Conservation (phyloP, 2,329 filamentous ascomycete species). For the Calonectria pauciramosa region DNA sequence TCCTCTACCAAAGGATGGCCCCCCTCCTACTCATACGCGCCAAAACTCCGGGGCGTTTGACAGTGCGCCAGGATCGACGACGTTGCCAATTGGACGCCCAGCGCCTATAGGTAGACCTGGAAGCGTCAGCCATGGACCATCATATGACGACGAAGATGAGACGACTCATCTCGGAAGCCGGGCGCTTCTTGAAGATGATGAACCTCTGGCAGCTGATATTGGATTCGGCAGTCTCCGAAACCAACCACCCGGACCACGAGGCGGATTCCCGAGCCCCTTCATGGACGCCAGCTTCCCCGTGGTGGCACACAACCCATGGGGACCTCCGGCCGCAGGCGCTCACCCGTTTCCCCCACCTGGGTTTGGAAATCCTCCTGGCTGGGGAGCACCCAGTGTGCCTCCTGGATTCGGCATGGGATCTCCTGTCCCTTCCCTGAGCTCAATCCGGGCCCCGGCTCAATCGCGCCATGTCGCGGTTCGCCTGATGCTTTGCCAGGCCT, state of each 20-base stretch:
- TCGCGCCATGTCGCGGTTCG: slow-evolving; percentile 79
- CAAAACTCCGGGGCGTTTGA: slow-evolving; percentile 82
- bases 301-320: slow-evolving; percentile 58
- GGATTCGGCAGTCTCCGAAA: slow-evolving; percentile 56
- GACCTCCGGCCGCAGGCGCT: slow-evolving; percentile 49
- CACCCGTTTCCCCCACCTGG: slow-evolving; percentile 62
- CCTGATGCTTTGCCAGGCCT: slow-evolving; percentile 82
- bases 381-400: slow-evolving; percentile 52
- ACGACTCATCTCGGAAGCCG: slow-evolving; percentile 90
- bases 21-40: slow-evolving; percentile 73
- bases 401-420: slow-evolving; percentile 53
- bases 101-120: slow-evolving; percentile 90
- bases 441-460: slow-evolving; percentile 57
- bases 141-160: slow-evolving; percentile 72
- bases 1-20: slow-evolving; percentile 49
- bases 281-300: slow-evolving; percentile 57
- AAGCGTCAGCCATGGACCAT: slow-evolving; percentile 75
- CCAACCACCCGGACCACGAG: slow-evolving; percentile 64
- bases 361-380: slow-evolving; percentile 57
- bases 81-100: slow-evolving; percentile 84
- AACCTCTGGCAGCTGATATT: slow-evolving; percentile 57
- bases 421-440: slow-evolving; percentile 45
- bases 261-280: slow-evolving; percentile 59
- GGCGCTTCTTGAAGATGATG: slow-evolving; percentile 85
- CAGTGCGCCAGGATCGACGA: slow-evolving; percentile 61